Evolutionary conservation across 306 rosid genomes (phyloP).

Genomic region (Rubus parviflorus): DNA sequence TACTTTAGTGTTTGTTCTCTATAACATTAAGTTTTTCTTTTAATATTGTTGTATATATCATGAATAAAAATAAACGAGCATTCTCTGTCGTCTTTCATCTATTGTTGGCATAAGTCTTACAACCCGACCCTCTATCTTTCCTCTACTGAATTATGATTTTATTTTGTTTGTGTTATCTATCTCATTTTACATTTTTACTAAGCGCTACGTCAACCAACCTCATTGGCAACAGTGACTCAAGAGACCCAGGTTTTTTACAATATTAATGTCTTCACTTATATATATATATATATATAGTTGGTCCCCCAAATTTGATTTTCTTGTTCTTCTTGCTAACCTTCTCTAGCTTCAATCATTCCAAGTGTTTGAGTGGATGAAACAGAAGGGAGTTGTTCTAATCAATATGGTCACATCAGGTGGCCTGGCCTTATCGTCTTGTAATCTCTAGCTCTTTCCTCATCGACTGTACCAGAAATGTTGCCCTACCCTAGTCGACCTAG

Average conservation of each 20-base stretch:
- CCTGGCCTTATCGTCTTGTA: background rate
- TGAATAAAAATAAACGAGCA: background rate
- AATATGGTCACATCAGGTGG: constrained; percentile 3
- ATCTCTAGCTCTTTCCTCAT: background rate
- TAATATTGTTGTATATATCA: background rate
- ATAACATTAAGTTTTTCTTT: too few relatives aligned
- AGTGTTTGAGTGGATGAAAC: background rate
- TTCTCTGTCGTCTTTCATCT: too few relatives aligned
- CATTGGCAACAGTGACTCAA: too few relatives aligned
- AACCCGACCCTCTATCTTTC: background rate
- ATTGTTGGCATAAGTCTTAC: background rate
- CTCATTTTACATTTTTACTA: too few relatives aligned
- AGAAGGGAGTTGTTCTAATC: background rate
- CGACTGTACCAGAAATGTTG: background rate
- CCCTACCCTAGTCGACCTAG: background rate
- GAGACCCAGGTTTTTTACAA: too few relatives aligned
- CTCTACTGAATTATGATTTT: too few relatives aligned
- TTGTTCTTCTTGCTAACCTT: background rate
- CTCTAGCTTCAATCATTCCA: background rate
- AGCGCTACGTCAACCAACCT: too few relatives aligned
- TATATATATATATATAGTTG: background rate
- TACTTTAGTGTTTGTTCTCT: background rate
- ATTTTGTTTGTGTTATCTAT: too few relatives aligned
- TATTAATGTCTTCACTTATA: too few relatives aligned
- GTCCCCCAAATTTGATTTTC: background rate